These are phyloP conservation scores for Trametopsis cervina DNA, from an alignment of 768 basidiomycete genomes.

Conservation along the genomic window DNA sequence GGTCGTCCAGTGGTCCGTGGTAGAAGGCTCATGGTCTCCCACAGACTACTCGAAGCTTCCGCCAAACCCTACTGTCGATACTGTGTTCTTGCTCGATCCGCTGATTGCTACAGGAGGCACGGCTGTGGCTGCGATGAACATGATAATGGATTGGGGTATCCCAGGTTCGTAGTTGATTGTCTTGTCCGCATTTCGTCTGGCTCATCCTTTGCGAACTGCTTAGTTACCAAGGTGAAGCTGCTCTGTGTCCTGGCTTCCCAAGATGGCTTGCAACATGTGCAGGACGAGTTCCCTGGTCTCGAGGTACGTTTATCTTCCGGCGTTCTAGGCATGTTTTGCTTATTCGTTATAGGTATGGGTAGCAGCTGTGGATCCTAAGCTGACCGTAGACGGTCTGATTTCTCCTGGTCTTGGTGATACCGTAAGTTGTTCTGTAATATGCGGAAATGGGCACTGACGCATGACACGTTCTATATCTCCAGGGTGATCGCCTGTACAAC, in stretches of 20 bases:
- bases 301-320: constrained; percentile 44
- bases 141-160: constrained; percentile 83
- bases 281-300: constrained; percentile 63
- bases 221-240: constrained; percentile 71
- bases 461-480: background rate
- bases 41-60: constrained; percentile 91
- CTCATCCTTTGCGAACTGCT: background rate
- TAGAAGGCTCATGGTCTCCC: background rate
- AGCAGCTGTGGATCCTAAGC: constrained; percentile 66
- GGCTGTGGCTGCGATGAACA: constrained; percentile 77
- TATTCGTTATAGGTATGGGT: constrained; percentile 63
- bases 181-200: background rate
- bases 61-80: constrained; percentile 63
- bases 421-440: constrained; percentile 35
- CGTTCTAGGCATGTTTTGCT: constrained; percentile 6
- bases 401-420: constrained; percentile 90
- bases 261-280: constrained; percentile 63
- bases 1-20: background rate
- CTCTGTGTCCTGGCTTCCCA: constrained; percentile 76
- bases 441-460: background rate
- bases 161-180: constrained; percentile 39
- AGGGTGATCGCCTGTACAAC: constrained; percentile 86
- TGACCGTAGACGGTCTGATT: constrained; percentile 76
- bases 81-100: constrained; percentile 86
- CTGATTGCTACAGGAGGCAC: constrained; percentile 94